Base-by-base conservation (phyloP, 1,284 basidiomycete genomes). In the Malassezia arunalokei region DNA sequence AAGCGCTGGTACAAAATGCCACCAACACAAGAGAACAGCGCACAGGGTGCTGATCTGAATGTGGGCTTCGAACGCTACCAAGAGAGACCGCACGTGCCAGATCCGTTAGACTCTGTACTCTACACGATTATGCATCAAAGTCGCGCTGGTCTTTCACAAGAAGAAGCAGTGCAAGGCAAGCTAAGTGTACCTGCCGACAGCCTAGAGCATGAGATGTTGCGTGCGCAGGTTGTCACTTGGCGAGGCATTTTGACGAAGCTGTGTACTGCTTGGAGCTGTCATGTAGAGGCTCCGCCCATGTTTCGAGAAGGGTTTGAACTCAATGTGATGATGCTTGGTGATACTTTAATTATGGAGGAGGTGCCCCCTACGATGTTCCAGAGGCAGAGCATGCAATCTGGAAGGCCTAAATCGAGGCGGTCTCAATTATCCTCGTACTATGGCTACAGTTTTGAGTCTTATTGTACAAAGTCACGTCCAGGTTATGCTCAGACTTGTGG, bases 201-300 rank as follows among this genome's bases (percentile, higher is more conserved):
- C 0, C 5, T 50, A 12, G 66, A 66, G 9, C n/a, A 39, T 8
- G 61, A 64, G 28, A 31, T 64, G 9, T 51, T 56, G 8, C 65
- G 73, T 24, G 75, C 75, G 11, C 56, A 77, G 40, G 79, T 87
- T 27, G 78, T 91, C 37, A 81, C 83, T 5, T 92, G 88, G 87
- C 78, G 88, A 65, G 92, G 91, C 4, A 81, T 95, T 51, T 82
- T 94, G 76, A 95, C 91, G 54, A 91, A 85, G 85, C 43, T 64
- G 54, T 62, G 66, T 47, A 69, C 59, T 2, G 62, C 63, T 3
- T 53, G 56, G 40, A 39, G 60, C 38, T 50, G 47, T 28, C 53
- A 55, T 38, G 38, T 41, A 0, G 29, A 55, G 14, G 53, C 47
- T 3, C 53, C 53, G 7, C 38, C 43, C 37, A 61, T 59, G 50